Evolutionary conservation across 345 rosid species (phyloP), one percentile per base, ranked within the genome.

Genomic region (Cardamine resedifolia): DNA sequence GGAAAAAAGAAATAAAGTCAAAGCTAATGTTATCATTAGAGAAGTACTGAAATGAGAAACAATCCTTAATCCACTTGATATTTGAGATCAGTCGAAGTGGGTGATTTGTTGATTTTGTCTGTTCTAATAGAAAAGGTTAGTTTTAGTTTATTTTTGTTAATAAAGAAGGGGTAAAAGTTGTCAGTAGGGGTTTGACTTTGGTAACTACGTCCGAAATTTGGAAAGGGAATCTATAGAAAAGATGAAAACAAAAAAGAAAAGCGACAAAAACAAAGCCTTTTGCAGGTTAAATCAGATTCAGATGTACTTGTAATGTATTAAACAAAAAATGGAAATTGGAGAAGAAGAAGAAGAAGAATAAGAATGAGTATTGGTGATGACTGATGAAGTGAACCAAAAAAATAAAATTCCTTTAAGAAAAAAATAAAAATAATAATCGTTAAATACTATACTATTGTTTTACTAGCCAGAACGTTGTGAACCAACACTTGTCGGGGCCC

Each of bases 121-220:
- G 41, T 28, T 18, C 0, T 12, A 39, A 24, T 16, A 68, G 0
- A 52, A 10, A 55, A 55, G 1, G 58, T 66, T 51, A n/a, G 14
- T 20, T 19, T 15, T 12, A n/a, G 3, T 5, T 56, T 56, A 1
- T 11, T 38, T 19, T 6, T 11, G 51, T 1, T 27, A 45, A 31
- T 20, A 49, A 20, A 26, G 18, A 26, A 39, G n/a, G 1, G 21
- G 19, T 38, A 10, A 27, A 52, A 62, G 61, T 24, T 52, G 49
- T 48, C 24, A 57, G 5, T 55, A 18, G 41, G 28, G 30, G 39
- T 68, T 75, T 75, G 78, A 75, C 78, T 68, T 75, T 60, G 64
- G 58, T 52, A 75, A 51, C 0, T 2, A 10, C 38, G 41, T 48
- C 55, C 36, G 30, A 72, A 34, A 66, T 61, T 51, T 24, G 49